Evolutionary conservation across 495 filamentous ascomycete genomes (phyloP).

Genomic region (Parathielavia appendiculata): DNA sequence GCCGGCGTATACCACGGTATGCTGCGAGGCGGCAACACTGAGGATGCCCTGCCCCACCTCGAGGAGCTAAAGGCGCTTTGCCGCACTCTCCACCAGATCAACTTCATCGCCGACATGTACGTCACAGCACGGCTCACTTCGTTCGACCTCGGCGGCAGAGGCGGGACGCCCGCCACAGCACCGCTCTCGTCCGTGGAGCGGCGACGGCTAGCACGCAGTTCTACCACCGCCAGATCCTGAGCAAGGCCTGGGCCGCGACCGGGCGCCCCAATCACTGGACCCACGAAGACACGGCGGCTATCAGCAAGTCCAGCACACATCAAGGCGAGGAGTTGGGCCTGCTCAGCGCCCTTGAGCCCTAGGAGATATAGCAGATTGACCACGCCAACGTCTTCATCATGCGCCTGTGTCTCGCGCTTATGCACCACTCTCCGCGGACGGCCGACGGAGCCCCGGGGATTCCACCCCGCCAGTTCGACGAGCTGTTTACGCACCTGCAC

Average conservation of each 20-base stretch:
- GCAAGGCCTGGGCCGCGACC: conserved; percentile 6
- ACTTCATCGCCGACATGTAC: conserved; percentile 8
- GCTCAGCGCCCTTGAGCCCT: conserved; percentile 1
- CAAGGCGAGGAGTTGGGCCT: neutral
- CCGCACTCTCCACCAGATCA: conserved; percentile 1
- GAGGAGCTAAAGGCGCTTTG: neutral
- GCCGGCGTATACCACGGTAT: conserved; percentile 6
- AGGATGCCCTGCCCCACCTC: conserved; percentile 1
- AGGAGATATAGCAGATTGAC: conserved; percentile 10
- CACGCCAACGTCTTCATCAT: neutral
- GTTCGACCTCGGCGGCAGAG: neutral
- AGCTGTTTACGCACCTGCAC: neutral
- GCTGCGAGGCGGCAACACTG: neutral
- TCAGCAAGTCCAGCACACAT: neutral
- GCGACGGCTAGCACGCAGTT: neutral
- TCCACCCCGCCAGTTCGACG: neutral
- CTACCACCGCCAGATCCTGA: conserved; percentile 12
- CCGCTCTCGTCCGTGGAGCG: conserved; percentile 2
- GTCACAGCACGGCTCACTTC: neutral
- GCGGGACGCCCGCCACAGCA: neutral
- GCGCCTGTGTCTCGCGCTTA: neutral
- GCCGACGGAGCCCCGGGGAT: neutral
- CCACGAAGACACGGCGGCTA: neutral
- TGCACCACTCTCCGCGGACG: neutral
- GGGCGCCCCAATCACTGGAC: neutral